phyloP scores from a whole-genome alignment of 495 filamentous ascomycete species.

The Penicillium salamii region DNA sequence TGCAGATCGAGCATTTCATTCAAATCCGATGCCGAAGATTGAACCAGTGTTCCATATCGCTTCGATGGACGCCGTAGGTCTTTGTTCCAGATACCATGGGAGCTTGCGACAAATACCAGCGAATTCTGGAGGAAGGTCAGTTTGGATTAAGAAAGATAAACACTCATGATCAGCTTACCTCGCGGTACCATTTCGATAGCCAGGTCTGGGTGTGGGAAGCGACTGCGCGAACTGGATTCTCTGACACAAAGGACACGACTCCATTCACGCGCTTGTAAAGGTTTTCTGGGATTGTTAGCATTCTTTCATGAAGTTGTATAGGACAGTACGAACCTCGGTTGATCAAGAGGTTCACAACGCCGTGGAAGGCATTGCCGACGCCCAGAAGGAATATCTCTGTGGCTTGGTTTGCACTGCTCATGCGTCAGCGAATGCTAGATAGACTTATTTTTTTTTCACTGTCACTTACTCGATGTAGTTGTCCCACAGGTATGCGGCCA shows the following conservation, averaged over 20 bases:
- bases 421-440: not conserved
- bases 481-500: slow-evolving; percentile 91
- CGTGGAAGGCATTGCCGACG: slow-evolving; percentile 71
- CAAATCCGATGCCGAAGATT: slow-evolving; percentile 50
- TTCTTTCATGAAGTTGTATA: no score
- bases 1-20: slow-evolving; percentile 65
- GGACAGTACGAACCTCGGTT: slow-evolving; percentile 59
- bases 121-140: slow-evolving; percentile 47
- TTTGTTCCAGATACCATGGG: slow-evolving; percentile 70
- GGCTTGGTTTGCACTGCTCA: slow-evolving; percentile 54
- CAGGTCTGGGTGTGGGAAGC: slow-evolving; percentile 60
- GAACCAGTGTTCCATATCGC: slow-evolving; percentile 62
- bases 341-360: slow-evolving; percentile 65
- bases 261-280: slow-evolving; percentile 54
- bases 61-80: slow-evolving; percentile 60
- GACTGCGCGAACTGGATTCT: slow-evolving; percentile 55
- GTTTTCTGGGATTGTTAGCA: slow-evolving; percentile 32
- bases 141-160: not conserved
- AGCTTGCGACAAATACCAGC: slow-evolving; percentile 65
- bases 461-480: slow-evolving; percentile 79
- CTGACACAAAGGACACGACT: slow-evolving; percentile 51
- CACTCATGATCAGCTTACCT: slow-evolving; percentile 27
- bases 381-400: slow-evolving; percentile 80
- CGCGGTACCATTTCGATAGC: slow-evolving; percentile 69
- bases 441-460: not conserved